Conservation (phyloP, 495 filamentous ascomycete genomes). For the Hyphodiscus hymeniophilus region DNA sequence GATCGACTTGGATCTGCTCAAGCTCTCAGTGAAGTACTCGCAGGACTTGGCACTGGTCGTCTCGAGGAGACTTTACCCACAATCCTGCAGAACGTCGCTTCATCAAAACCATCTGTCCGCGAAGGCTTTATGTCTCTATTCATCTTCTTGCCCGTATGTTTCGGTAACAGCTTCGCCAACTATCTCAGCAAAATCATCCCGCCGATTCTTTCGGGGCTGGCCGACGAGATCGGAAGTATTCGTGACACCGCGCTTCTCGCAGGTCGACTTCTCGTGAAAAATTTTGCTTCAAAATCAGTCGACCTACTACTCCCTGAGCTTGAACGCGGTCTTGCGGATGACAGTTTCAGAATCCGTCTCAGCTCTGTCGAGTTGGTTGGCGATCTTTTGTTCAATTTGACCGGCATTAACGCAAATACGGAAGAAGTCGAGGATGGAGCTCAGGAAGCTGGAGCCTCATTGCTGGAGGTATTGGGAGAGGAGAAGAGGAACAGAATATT, state of each 20-base stretch:
- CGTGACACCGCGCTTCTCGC: constrained; percentile 88
- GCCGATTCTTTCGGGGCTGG: constrained; percentile 87
- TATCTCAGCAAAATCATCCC: constrained; percentile 96
- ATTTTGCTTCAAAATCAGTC: constrained; percentile 90
- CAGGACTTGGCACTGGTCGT: constrained; percentile 82
- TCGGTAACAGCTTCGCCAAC: constrained; percentile 95
- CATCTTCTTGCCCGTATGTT: constrained; percentile 97
- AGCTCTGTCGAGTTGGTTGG: constrained; percentile 97
- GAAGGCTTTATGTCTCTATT: constrained; percentile 99
- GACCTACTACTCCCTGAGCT: constrained; percentile 90
- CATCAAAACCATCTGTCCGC: constrained; percentile 79
- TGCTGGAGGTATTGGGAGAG: constrained; percentile 88
- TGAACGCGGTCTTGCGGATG: constrained; percentile 89
- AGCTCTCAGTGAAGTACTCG: constrained; percentile 92
- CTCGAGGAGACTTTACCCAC: constrained; percentile 95
- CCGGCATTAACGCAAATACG: constrained; percentile 78
- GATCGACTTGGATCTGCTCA: constrained; percentile 94
- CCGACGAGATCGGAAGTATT: constrained; percentile 92
- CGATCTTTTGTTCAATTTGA: constrained; percentile 94
- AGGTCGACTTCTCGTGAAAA: constrained; percentile 91
- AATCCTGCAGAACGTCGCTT: constrained; percentile 91
- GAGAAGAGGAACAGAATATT: constrained; percentile 93
- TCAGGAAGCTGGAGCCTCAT: constrained; percentile 77
- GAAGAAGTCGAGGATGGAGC: constrained; percentile 75
- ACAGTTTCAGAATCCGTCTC: constrained; percentile 91